Conservation (phyloP, 2,329 filamentous ascomycete genomes). For the Penicillium sp. region DNA sequence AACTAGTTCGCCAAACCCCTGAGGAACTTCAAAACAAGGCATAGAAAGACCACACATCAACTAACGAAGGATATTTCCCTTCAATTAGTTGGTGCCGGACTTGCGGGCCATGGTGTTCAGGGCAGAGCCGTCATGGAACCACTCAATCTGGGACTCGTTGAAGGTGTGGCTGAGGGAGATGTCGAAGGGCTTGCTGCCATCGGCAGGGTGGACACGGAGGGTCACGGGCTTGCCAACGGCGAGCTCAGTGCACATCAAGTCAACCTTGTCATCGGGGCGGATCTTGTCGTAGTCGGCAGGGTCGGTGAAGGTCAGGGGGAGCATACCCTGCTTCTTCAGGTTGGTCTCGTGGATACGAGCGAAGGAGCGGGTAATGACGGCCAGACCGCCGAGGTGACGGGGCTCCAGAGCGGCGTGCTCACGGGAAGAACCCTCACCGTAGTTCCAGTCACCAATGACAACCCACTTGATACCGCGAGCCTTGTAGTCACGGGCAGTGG, state of each 20-base stretch:
- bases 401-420: slow-evolving; percentile 98
- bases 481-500: slow-evolving; percentile 98
- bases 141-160: slow-evolving; percentile 97
- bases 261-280: slow-evolving; percentile 87
- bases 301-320: slow-evolving; percentile 92
- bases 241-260: slow-evolving; percentile 85
- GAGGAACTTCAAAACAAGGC: slow-evolving; percentile 1
- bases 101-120: slow-evolving; percentile 97
- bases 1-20: background rate
- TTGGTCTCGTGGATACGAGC: slow-evolving; percentile 99
- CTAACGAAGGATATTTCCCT: background rate
- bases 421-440: slow-evolving; percentile 95
- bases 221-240: slow-evolving; percentile 92
- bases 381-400: slow-evolving; percentile 92
- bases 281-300: slow-evolving; percentile 98
- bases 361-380: slow-evolving; percentile 93
- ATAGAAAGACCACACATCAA: background rate
- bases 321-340: slow-evolving; percentile 99
- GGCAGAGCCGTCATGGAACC: slow-evolving; percentile 98
- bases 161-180: slow-evolving; percentile 90
- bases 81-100: slow-evolving; percentile 38
- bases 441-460: slow-evolving; percentile 99
- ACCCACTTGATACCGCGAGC: slow-evolving; percentile 95
- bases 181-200: slow-evolving; percentile 74
- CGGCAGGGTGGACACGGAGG: slow-evolving; percentile 87